Conservation (phyloP, 75 land plant genomes). For the Adiantum capillusveneris region DNA sequence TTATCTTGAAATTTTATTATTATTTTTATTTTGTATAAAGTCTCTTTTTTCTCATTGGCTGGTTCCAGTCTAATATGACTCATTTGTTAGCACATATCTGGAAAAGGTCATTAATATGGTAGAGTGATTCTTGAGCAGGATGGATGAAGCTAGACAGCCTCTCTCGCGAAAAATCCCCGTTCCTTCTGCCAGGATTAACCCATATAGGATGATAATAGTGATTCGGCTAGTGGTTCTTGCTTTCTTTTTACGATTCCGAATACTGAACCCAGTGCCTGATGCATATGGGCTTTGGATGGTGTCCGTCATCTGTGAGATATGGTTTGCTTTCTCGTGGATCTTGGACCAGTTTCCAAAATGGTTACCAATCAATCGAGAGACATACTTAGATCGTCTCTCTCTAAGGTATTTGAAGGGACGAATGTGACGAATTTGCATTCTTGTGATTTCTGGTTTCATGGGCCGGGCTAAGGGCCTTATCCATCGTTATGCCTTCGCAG, state of each 20-base stretch:
- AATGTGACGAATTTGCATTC: not conserved
- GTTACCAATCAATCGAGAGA: conserved; percentile 64
- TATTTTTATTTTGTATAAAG: not conserved
- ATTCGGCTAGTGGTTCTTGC: conserved; percentile 56
- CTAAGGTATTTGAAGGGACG: conserved; percentile 29
- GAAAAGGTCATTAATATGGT: too few species aligned
- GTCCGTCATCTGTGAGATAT: conserved; percentile 60
- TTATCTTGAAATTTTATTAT: too few species aligned
- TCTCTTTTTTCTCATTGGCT: too few species aligned
- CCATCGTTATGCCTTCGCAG: conserved; percentile 15
- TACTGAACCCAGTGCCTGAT: conserved; percentile 46
- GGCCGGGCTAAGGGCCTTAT: not conserved
- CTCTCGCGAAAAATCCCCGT: conserved; percentile 57
- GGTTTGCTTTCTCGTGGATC: conserved; percentile 70
- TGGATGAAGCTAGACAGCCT: conserved; percentile 71
- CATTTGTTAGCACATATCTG: too few species aligned
- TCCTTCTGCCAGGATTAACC: conserved; percentile 52
- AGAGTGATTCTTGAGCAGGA: conserved; percentile 21
- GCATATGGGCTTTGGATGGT: conserved; percentile 58
- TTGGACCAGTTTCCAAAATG: conserved; percentile 74
- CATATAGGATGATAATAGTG: conserved; percentile 57
- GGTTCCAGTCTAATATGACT: too few species aligned
- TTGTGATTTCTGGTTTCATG: not conserved
- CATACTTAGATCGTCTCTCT: conserved; percentile 56
- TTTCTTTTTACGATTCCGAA: conserved; percentile 60